These are phyloP conservation scores for Fistulina hepatica DNA, from an alignment of 1,284 basidiomycete species.

Conservation along the genomic window DNA sequence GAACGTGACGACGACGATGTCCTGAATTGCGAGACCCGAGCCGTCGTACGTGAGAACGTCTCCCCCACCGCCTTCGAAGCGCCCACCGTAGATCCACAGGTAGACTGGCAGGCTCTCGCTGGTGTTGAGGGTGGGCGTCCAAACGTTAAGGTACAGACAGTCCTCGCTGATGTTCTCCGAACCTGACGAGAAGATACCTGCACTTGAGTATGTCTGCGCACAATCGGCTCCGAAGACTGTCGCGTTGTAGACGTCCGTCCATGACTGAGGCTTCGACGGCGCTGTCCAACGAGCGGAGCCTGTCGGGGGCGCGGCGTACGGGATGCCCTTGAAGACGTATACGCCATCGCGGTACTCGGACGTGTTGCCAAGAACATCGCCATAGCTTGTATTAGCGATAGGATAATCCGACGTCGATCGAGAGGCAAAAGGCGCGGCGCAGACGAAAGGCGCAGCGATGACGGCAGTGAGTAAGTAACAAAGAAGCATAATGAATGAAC, in stretches of 20 bases:
- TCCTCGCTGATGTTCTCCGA: neutral
- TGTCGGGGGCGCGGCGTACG: constrained; percentile 2
- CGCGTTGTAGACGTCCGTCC: constrained; percentile 1
- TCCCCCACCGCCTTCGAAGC: constrained; percentile 3
- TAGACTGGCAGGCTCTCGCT: neutral
- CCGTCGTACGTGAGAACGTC: neutral
- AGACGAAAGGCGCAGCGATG: too few species aligned
- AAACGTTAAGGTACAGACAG: neutral
- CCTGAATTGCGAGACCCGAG: neutral
- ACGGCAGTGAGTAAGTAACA: too few species aligned
- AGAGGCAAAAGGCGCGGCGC: too few species aligned
- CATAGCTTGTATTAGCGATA: too few species aligned
- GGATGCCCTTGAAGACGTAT: constrained; percentile 1
- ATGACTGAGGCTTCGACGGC: constrained; percentile 1
- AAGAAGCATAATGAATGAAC: too few species aligned
- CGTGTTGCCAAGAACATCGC: too few species aligned
- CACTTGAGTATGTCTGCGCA: neutral
- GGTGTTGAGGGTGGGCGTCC: neutral
- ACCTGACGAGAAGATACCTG: neutral
- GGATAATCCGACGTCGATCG: too few species aligned
- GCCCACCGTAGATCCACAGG: neutral
- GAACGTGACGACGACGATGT: constrained; percentile 11
- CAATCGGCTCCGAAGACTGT: constrained; percentile 1
- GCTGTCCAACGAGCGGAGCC: neutral
- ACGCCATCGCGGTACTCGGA: too few species aligned